A percentile compares a stretch with the other conserved stretches of the same genome.
Conservation (phyloP, 768 basidiomycete species). For the Pleurotus tuoliensis region DNA sequence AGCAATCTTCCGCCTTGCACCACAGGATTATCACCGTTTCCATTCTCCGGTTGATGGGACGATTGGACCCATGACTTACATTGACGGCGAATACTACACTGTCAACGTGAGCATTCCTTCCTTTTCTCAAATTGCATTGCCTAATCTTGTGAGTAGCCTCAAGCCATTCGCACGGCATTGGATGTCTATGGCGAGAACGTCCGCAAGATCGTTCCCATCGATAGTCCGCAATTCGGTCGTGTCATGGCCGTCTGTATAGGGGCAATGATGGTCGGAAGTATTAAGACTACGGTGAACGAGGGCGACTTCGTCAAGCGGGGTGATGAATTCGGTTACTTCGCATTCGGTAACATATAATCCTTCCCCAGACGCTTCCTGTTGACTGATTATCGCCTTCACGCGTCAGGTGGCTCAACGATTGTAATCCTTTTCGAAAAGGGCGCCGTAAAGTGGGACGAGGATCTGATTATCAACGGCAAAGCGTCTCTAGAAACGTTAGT, state of each 20-base stretch:
- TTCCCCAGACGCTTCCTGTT: background rate
- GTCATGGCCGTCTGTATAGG: slow-evolving; percentile 92
- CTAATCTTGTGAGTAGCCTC: slow-evolving; percentile 48
- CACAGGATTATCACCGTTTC: slow-evolving; percentile 96
- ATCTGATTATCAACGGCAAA: slow-evolving; percentile 77
- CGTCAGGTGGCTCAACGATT: slow-evolving; percentile 83
- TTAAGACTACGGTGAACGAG: slow-evolving; percentile 81
- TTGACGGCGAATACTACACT: slow-evolving; percentile 93
- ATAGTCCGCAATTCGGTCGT: slow-evolving; percentile 83
- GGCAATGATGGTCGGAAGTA: slow-evolving; percentile 95
- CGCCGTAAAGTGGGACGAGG: slow-evolving; percentile 86
- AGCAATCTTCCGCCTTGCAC: slow-evolving; percentile 88
- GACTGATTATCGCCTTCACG: background rate
- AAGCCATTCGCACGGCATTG: slow-evolving; percentile 86
- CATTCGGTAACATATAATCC: slow-evolving; percentile 67
- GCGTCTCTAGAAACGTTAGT: slow-evolving; percentile 90
- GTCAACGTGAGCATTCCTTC: slow-evolving; percentile 62
- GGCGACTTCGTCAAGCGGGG: slow-evolving; percentile 79
- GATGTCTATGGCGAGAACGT: slow-evolving; percentile 96
- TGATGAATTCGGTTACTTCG: slow-evolving; percentile 92
- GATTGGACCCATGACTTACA: slow-evolving; percentile 79
- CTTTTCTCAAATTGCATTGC: background rate
- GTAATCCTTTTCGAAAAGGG: slow-evolving; percentile 88
- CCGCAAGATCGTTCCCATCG: slow-evolving; percentile 88
- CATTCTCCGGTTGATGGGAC: slow-evolving; percentile 82